Evolutionary conservation across 805 yeast genomes (phyloP), one percentile per base, ranked within the genome.

Genomic region (Myxozyma udenii): DNA sequence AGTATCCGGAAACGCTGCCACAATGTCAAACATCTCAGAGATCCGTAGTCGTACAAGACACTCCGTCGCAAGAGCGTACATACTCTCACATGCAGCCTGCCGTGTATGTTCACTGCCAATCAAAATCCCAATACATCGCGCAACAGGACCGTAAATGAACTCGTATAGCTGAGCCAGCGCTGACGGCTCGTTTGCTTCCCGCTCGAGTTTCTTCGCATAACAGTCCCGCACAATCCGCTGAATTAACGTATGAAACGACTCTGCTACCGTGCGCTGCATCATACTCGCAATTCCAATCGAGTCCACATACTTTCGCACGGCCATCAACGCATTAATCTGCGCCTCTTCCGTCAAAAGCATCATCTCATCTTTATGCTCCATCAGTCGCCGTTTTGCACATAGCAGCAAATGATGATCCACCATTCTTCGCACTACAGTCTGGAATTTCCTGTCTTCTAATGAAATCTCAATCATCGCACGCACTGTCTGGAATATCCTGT

Each of bases 1-100:
- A 0, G 87, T 76, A 2, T 63, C 56, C 0, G 91, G 90, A 55
- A 68, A 83, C 32, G 70, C 68, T 0, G 70, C 55, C 0, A 85
- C 78, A 23, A 87, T 75, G 25, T 78, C 79, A 62, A 75, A 84
- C 6, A 84, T 75, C 61, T 86, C 88, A 0, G 62, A 55, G 1
- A 75, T 78, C 51, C 58, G 37, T n/a, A 54, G 35, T 25, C 32
- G 37, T 14, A 50, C 53, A 3, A 55, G 30, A 23, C 48, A 30
- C 19, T 55, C 59, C 6, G 37, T 19, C 6, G 53, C 59, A 2
- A 48, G 28, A 11, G 48, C 57, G 25, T 22, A 39, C 48, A 55
- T 35, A 4, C 51, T 41, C 24, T 35, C 41, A 7, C 38, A 38
- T 14, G 28, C 25, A 6, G 30, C n/a, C n/a, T 21, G 41, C 4